Evolutionary conservation across 2,329 filamentous ascomycete genomes (phyloP).

Genomic region (Colletotrichum spaethianum): DNA sequence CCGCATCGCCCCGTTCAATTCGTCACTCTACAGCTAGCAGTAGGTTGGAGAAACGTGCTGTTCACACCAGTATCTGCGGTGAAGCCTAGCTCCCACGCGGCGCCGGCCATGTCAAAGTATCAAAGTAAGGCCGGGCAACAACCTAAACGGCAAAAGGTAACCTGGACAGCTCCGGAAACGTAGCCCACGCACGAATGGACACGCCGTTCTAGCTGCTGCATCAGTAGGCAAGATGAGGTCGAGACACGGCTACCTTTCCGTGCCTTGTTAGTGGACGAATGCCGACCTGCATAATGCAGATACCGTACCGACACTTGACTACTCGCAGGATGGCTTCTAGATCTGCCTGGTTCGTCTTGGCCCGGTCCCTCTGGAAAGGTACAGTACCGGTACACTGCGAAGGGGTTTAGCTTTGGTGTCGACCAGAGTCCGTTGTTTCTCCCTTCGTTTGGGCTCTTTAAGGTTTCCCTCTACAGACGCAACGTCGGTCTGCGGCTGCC

Average conservation of each 20-base stretch:
- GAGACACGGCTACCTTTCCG: background rate
- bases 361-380: background rate
- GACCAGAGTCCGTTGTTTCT: background rate
- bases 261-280: background rate
- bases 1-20: background rate
- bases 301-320: background rate
- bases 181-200: background rate
- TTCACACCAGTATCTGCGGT: background rate
- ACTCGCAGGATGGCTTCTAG: background rate
- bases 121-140: background rate
- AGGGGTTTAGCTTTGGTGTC: background rate
- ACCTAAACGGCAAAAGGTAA: background rate
- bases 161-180: background rate
- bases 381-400: background rate
- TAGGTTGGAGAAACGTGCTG: background rate
- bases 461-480: background rate
- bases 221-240: background rate
- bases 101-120: too few relatives aligned
- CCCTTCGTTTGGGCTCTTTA: background rate
- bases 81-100: too few relatives aligned
- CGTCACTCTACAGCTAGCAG: background rate
- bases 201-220: background rate
- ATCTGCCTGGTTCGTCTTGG: background rate
- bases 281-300: too few relatives aligned
- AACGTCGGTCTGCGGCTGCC: conserved; percentile 21